Percentiles rank a stretch among this genome's conserved stretches.
These are phyloP conservation scores for Rhizopogon vulgaris DNA, from an alignment of 768 basidiomycete genomes.

Conservation along the genomic window DNA sequence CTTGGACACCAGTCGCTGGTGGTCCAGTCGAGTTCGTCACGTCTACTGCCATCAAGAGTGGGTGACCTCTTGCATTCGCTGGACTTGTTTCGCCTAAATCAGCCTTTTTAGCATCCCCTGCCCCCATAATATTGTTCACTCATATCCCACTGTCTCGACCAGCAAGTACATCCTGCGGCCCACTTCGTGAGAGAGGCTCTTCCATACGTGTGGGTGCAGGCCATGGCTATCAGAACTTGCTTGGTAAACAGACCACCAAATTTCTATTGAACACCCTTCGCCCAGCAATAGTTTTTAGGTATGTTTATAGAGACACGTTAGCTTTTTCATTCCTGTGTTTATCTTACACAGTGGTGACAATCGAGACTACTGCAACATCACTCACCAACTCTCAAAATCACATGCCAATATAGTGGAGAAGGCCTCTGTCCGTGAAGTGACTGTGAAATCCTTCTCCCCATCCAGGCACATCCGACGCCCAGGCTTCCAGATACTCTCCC, in stretches of 20 bases:
- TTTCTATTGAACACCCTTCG: constrained; percentile 66
- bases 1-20: constrained; percentile 47
- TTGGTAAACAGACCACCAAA: constrained; percentile 71
- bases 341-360: constrained; percentile 68
- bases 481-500: constrained; percentile 81
- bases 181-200: constrained; percentile 61
- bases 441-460: constrained; percentile 83
- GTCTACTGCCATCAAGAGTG: constrained; percentile 26
- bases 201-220: constrained; percentile 69
- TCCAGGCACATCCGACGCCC: constrained; percentile 66
- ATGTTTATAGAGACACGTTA: constrained; percentile 10
- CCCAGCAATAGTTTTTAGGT: constrained; percentile 73
- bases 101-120: constrained; percentile 15
- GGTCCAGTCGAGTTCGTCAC: constrained; percentile 61
- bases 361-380: constrained; percentile 84
- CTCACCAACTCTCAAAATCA: constrained; percentile 37
- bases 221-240: constrained; percentile 73
- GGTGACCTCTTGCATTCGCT: neutral
- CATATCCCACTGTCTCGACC: constrained; percentile 84
- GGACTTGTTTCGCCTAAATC: neutral
- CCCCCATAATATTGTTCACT: constrained; percentile 64
- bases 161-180: constrained; percentile 72
- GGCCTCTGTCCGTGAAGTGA: constrained; percentile 61
- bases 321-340: constrained; percentile 1
- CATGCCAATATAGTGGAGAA: constrained; percentile 14